Base-by-base conservation (phyloP, 441 rosid genomes). In the Eugenia klotzschiana region DNA sequence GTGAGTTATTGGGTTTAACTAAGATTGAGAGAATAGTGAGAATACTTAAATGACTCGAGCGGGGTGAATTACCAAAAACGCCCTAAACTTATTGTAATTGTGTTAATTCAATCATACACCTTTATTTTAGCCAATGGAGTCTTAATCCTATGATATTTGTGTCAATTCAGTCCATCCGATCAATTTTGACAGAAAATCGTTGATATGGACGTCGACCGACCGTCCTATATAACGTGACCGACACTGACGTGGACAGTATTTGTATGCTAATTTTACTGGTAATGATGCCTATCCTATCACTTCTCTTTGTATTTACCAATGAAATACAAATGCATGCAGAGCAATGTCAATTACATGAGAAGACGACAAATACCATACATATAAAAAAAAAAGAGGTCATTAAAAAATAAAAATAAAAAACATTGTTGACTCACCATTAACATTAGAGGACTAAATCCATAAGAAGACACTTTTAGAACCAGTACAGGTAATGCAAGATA, bases 11-110 rank as follows among this genome's bases (percentile, higher is more conserved):
- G 27, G 20, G 0, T 6, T 51, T 16, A 51, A 51, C 16, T 51
- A 8, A 57, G 37, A 57, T 37, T 0, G 20, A 57, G 8, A 57
- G 14, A 26, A 26, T 7, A 26, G 2, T 0, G 6, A 58, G 10
- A 57, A 58, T 27, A 8, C 10, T 58, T 15, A 1, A 27, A 26
- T 58, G 1, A 14, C 18, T 27, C 1, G 1, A 58, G 22, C 11
- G 11, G 2, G 9, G 2, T 43, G 11, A 8, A 43, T 43, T 43
- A 43, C 46, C 46, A 43, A 43, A 43, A 0, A 43, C 0, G 46
- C 2, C 46, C 8, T 43, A 43, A 43, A 8, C 46, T 0, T 8
- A 43, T 2, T 43, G 3, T 8, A 43, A 8, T 43, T 1, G 11
- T 43, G 46, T 8, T 11, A 8, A 41, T 8, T 41, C 10, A 41